Conservation (phyloP, 495 filamentous ascomycete species). For the Trichoderma virens region DNA sequence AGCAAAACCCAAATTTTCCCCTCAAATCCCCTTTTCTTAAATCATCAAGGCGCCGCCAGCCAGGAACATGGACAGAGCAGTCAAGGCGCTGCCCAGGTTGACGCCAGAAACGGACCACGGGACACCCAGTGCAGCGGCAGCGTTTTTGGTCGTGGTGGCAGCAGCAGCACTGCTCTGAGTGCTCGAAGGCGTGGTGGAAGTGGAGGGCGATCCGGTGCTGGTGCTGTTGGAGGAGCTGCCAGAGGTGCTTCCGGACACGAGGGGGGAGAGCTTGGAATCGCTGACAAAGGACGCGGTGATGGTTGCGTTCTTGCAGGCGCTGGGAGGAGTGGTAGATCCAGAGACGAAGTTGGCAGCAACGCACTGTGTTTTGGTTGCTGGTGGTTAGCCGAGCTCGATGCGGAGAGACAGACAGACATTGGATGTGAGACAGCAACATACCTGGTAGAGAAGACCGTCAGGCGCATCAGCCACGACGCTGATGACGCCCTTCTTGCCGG, state of each 20-base stretch:
- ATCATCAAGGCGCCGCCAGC: constrained; percentile 19
- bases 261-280: constrained; percentile 27
- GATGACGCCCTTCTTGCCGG: constrained; percentile 42
- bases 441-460: constrained; percentile 46
- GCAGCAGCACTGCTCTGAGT: constrained; percentile 14
- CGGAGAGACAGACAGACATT: background rate
- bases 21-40: constrained; percentile 16
- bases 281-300: constrained; percentile 27
- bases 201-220: constrained; percentile 3
- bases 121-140: constrained; percentile 14
- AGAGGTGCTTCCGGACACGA: constrained; percentile 17
- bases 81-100: constrained; percentile 14
- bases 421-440: constrained; percentile 15
- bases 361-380: constrained; percentile 29
- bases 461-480: constrained; percentile 32
- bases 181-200: constrained; percentile 7
- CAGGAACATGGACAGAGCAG: constrained; percentile 18
- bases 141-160: constrained; percentile 15
- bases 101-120: constrained; percentile 8
- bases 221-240: constrained; percentile 11
- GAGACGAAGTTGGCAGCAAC: constrained; percentile 43
- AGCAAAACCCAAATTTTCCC: constrained; percentile 8
- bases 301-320: constrained; percentile 36
- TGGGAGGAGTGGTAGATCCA: constrained; percentile 22
- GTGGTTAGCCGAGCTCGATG: background rate